Conservation (phyloP, 1,284 basidiomycete genomes). For the Tilletiopsis washingtonensis region DNA sequence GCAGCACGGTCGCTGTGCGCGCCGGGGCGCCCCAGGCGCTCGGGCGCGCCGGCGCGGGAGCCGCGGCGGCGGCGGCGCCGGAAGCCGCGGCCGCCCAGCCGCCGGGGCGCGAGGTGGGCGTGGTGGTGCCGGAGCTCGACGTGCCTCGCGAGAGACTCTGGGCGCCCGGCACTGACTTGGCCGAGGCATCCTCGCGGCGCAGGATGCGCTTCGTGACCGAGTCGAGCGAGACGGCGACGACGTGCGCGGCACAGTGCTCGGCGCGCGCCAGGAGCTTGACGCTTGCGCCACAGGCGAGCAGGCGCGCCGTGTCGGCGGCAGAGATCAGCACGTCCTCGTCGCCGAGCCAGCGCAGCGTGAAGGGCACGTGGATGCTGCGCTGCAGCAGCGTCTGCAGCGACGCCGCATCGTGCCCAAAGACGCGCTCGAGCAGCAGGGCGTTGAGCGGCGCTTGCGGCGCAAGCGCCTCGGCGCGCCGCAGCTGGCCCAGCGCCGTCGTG, state of each 20-base stretch:
- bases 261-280: conserved; percentile 7
- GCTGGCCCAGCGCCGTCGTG: conserved; percentile 21
- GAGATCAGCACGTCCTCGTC: conserved; percentile 39
- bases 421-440: conserved; percentile 25
- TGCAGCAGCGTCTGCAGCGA: conserved; percentile 19
- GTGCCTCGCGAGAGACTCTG: no score
- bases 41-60: no score
- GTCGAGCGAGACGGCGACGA: not conserved
- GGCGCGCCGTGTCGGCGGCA: conserved; percentile 18
- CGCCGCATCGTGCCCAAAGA: conserved; percentile 34
- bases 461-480: conserved; percentile 11
- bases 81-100: no score
- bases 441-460: conserved; percentile 20
- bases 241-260: not conserved
- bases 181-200: not conserved
- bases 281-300: no score
- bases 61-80: no score
- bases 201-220: not conserved
- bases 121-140: no score
- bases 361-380: no score
- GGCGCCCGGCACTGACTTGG: no score
- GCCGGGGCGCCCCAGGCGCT: no score
- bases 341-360: conserved; percentile 25
- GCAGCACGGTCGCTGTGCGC: no score
- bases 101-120: no score